Evolutionary conservation across 192 early-diverging fungal species (phyloP), one percentile per base, ranked within the genome.

Genomic region (Linnemannia exigua): DNA sequence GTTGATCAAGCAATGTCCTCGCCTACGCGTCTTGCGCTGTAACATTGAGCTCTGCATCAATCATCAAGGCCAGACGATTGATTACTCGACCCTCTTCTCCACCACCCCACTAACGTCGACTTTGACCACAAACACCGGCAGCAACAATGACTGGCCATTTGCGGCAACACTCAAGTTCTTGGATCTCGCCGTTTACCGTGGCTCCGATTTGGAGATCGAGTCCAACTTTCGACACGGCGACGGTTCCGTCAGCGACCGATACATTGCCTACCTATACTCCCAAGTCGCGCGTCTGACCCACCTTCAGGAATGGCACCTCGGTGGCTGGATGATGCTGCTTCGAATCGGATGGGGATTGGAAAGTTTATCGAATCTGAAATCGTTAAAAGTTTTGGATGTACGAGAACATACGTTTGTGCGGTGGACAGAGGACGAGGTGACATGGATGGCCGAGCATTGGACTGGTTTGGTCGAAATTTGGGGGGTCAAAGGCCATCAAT

Each of bases 81-180:
- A 63, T 63, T 63, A 63, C 31, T 63, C 58, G 8, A 22, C 25
- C 14, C 58, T 63, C 28, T 31, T 38, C 38, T 46, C 38, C 22
- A 31, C 1, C 58, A 31, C 6, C 3, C 28, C 28, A 63, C 25
- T 14, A 5, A n/a, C 22, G n/a, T n/a, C n/a, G n/a, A n/a, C n/a
- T n/a, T n/a, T n/a, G n/a, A n/a, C 52, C 52, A 20, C 14, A 5
- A 51, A 6, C 22, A 4, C 52, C 52, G 46, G 17, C 22, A 36
- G 7, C 33, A 54, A 37, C 9, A 33, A 54, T 63, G 51, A 54
- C 33, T 79, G 77, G 77, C 77, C 77, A n/a, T 79, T 70, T 50
- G 51, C 48, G 3, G 12, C 44, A 15, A 35, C 33, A 28, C 67
- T 79, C 31, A 79, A 61, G 28, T 1, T 2, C 17, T 9, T 79